Evolutionary conservation across 768 basidiomycete genomes (phyloP).

Genomic region (Podaxis sp.): DNA sequence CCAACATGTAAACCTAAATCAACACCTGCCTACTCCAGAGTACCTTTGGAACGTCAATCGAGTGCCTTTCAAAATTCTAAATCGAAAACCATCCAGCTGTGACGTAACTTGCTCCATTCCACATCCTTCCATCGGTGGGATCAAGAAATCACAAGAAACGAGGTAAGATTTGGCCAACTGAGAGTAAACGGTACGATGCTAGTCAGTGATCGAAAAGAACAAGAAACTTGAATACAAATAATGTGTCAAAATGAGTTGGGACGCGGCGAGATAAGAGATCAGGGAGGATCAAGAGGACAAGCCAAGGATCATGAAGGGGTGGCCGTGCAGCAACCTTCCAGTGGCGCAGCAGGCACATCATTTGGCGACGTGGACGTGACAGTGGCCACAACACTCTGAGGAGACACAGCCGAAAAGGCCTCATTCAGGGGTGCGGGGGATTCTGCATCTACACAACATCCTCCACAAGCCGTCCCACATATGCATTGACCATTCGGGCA

Average conservation of each 20-base stretch:
- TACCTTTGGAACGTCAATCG: background rate
- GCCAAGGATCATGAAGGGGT: constrained; percentile 7
- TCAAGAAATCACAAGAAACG: background rate
- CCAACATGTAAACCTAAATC: background rate
- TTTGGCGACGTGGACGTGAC: background rate
- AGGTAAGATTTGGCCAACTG: background rate
- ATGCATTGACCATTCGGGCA: constrained; percentile 50
- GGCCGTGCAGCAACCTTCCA: constrained; percentile 28
- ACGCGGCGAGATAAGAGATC: constrained; percentile 3
- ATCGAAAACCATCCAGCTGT: background rate
- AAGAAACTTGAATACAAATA: background rate
- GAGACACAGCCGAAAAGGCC: background rate
- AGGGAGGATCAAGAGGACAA: background rate
- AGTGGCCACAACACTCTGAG: background rate
- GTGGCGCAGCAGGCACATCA: constrained; percentile 2
- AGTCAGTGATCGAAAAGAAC: constrained; percentile 10
- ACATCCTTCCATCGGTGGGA: background rate
- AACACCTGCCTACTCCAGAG: background rate
- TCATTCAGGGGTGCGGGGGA: background rate
- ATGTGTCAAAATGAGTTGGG: background rate
- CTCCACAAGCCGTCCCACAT: constrained; percentile 55
- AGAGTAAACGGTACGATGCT: background rate
- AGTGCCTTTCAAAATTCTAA: background rate
- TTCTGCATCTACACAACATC: constrained; percentile 38
- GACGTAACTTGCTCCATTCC: background rate